These are phyloP conservation scores for Trichophyton simii DNA, from an alignment of 2,329 filamentous ascomycete genomes.

Conservation along the genomic window DNA sequence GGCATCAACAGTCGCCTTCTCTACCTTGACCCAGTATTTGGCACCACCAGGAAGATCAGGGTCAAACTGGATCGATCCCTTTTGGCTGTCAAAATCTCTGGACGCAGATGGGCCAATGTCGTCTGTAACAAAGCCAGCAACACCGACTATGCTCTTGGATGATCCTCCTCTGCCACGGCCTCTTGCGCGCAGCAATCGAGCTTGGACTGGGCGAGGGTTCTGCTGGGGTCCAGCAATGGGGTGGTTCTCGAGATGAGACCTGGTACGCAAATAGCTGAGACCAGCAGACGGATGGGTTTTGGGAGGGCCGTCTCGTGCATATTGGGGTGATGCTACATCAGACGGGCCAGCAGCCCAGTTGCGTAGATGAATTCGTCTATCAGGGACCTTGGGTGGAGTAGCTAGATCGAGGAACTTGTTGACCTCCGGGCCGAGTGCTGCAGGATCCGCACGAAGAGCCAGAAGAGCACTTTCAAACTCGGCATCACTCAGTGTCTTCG, in stretches of 20 bases:
- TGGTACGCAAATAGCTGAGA: slow-evolving; percentile 47
- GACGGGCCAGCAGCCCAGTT: slow-evolving; percentile 27
- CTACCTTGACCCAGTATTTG: slow-evolving; percentile 41
- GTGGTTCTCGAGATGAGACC: slow-evolving; percentile 46
- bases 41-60: slow-evolving; percentile 37
- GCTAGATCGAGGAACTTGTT: slow-evolving; percentile 45
- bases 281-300: slow-evolving; percentile 55
- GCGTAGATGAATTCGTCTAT: slow-evolving; percentile 22
- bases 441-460: slow-evolving; percentile 30
- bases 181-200: slow-evolving; percentile 44
- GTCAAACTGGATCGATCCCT: slow-evolving; percentile 34
- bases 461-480: slow-evolving; percentile 37
- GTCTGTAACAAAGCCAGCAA: slow-evolving; percentile 32
- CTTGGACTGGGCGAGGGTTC: slow-evolving; percentile 40
- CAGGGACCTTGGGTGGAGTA: slow-evolving; percentile 30
- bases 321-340: slow-evolving; percentile 30
- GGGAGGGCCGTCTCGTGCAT: slow-evolving; percentile 39
- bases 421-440: slow-evolving; percentile 41
- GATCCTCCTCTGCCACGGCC: slow-evolving; percentile 22
- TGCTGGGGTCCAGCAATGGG: slow-evolving; percentile 48
- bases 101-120: slow-evolving; percentile 26
- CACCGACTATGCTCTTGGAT: slow-evolving; percentile 26
- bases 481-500: slow-evolving; percentile 29
- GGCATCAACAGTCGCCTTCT: slow-evolving; percentile 35
- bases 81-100: slow-evolving; percentile 24